Percentiles rank a stretch among this genome's conserved stretches.
Conservation (phyloP, 306 rosid species). For the Trifolium pratense region DNA sequence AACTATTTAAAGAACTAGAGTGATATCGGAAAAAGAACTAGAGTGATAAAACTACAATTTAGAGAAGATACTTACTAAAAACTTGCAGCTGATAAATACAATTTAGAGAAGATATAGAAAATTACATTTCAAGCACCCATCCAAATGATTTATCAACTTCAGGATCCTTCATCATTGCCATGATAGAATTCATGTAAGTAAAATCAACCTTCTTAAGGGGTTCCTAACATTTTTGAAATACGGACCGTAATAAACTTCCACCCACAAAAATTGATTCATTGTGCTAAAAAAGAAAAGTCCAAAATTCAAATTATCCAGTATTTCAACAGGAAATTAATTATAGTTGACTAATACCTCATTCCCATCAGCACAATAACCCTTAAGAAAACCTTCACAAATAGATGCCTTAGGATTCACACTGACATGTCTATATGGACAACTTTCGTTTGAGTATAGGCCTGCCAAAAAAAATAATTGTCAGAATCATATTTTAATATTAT, state of each 20-base stretch:
- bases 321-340: slow-evolving; percentile 7
- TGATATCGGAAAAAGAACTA: no score
- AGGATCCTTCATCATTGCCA: no score
- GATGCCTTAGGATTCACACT: slow-evolving; percentile 88
- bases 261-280: slow-evolving; percentile 11
- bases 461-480: slow-evolving; percentile 61
- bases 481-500: slow-evolving; percentile 44
- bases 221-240: no score
- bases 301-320: slow-evolving; percentile 23
- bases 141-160: no score
- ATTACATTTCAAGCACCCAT: no score
- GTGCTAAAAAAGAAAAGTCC: slow-evolving; percentile 1
- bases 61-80: no score
- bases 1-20: no score
- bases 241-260: not conserved
- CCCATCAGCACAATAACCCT: slow-evolving; percentile 92
- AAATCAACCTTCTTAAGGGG: no score
- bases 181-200: no score
- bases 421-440: slow-evolving; percentile 93
- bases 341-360: slow-evolving; percentile 68
- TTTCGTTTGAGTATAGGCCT: slow-evolving; percentile 86
- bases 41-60: no score
- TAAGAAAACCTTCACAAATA: slow-evolving; percentile 87
- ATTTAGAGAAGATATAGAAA: no score
- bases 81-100: no score